These are phyloP conservation scores for Diaporthe capsici DNA, from an alignment of 2,329 filamentous ascomycete genomes.

Conservation along the genomic window DNA sequence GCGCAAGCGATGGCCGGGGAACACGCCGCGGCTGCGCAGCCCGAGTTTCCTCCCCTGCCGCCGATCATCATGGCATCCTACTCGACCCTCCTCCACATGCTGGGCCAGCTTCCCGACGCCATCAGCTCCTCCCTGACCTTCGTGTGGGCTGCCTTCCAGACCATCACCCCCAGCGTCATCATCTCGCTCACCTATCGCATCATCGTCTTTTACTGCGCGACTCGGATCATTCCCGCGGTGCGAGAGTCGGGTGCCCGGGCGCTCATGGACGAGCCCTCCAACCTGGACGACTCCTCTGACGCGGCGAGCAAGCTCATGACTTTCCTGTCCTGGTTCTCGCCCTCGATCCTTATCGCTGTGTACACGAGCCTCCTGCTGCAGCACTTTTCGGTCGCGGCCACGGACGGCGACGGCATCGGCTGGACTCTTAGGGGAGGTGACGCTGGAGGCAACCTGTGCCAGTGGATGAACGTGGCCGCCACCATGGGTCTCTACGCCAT, in stretches of 20 bases:
- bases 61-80: slow-evolving; percentile 99
- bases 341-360: slow-evolving; percentile 93
- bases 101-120: slow-evolving; percentile 86
- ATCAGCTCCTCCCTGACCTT: slow-evolving; percentile 88
- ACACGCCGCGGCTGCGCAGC: slow-evolving; percentile 68
- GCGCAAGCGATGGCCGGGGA: slow-evolving; percentile 62
- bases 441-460: slow-evolving; percentile 87
- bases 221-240: slow-evolving; percentile 94
- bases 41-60: slow-evolving; percentile 96
- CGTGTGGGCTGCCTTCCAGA: slow-evolving; percentile 91
- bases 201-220: slow-evolving; percentile 95
- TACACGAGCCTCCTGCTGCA: slow-evolving; percentile 97
- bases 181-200: slow-evolving; percentile 95
- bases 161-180: slow-evolving; percentile 94
- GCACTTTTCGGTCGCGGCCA: slow-evolving; percentile 83
- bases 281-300: slow-evolving; percentile 81
- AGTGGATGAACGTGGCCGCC: slow-evolving; percentile 91
- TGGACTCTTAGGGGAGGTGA: slow-evolving; percentile 91
- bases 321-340: slow-evolving; percentile 93
- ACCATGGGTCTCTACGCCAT: slow-evolving; percentile 93
- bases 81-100: slow-evolving; percentile 86
- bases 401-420: slow-evolving; percentile 69
- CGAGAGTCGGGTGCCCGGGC: slow-evolving; percentile 87
- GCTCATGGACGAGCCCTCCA: slow-evolving; percentile 84
- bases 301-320: slow-evolving; percentile 84